A percentile compares a stretch with the other conserved stretches of the same genome.
phyloP scores from a whole-genome alignment of 306 rosid species.

The Biancaea sappan region DNA sequence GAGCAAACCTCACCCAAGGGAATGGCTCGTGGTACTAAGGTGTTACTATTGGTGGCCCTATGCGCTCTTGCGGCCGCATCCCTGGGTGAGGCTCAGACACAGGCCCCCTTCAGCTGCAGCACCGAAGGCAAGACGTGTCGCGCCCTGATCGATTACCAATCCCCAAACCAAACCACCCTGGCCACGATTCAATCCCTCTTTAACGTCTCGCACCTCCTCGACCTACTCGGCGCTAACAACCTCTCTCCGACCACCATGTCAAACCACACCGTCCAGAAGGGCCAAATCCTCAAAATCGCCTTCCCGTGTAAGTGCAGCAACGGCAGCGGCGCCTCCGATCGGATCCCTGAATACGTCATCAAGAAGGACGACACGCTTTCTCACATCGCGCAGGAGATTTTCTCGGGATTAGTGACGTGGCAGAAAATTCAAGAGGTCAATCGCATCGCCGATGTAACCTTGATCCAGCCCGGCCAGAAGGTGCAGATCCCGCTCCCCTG shows the following conservation, averaged over 20 bases:
- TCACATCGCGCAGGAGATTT: conserved; percentile 48
- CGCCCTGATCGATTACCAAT: conserved; percentile 45
- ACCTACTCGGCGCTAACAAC: conserved; percentile 68
- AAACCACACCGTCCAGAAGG: neutral
- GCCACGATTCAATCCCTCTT: conserved; percentile 56
- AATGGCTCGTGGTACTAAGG: neutral
- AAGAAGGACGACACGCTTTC: conserved; percentile 39
- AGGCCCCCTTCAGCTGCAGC: conserved; percentile 53
- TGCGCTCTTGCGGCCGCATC: conserved; percentile 10
- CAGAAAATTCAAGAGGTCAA: conserved; percentile 49
- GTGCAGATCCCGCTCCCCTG: conserved; percentile 83
- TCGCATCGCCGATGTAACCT: neutral
- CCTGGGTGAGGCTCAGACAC: conserved; percentile 25
- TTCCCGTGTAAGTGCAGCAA: conserved; percentile 59
- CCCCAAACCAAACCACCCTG: conserved; percentile 52
- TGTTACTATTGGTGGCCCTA: conserved; percentile 6
- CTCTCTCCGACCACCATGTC: conserved; percentile 25
- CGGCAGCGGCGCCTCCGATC: conserved; percentile 52
- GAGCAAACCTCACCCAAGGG: neutral
- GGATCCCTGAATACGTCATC: conserved; percentile 51
- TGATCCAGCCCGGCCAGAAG: conserved; percentile 39
- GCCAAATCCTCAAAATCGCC: conserved; percentile 48
- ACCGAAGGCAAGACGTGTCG: conserved; percentile 39
- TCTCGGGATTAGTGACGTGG: conserved; percentile 44
- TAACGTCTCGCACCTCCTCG: conserved; percentile 52